Conservation (phyloP, 2,329 filamentous ascomycete genomes). For the Diaporthe vexans region DNA sequence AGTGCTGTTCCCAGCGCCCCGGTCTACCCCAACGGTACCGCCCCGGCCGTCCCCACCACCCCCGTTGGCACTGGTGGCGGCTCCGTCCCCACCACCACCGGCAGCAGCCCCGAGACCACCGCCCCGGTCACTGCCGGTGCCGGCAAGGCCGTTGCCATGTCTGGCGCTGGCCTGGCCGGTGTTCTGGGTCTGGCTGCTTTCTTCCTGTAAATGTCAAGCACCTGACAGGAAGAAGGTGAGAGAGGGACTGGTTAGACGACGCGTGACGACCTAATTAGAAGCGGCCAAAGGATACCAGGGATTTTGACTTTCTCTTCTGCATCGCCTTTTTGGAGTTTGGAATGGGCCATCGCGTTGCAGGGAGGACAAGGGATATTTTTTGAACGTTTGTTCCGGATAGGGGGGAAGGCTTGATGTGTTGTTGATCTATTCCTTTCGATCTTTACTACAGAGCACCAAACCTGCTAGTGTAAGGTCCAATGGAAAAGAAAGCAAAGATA, state of each 20-base stretch:
- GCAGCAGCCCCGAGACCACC: slow-evolving; percentile 49
- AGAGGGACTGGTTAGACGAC: slow-evolving; percentile 44
- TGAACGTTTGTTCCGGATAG: slow-evolving; percentile 43
- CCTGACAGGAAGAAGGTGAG: slow-evolving; percentile 37
- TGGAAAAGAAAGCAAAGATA: slow-evolving; percentile 18
- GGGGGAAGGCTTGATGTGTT: slow-evolving; percentile 40
- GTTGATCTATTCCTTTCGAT: slow-evolving; percentile 42
- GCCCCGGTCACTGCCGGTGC: slow-evolving; percentile 69
- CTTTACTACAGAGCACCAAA: slow-evolving; percentile 38
- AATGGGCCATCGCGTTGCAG: slow-evolving; percentile 44
- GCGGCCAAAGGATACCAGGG: slow-evolving; percentile 23
- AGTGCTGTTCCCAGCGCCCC: slow-evolving; percentile 36
- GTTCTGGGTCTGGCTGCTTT: slow-evolving; percentile 71
- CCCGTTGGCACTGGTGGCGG: slow-evolving; percentile 48
- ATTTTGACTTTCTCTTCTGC: slow-evolving; percentile 30
- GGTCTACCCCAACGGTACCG: slow-evolving; percentile 56
- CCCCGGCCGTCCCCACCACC: slow-evolving; percentile 50
- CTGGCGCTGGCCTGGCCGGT: slow-evolving; percentile 72
- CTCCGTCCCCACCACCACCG: slow-evolving; percentile 41
- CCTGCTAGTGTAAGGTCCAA: slow-evolving; percentile 4
- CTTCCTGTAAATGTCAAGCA: slow-evolving; percentile 66
- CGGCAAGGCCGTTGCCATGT: slow-evolving; percentile 68
- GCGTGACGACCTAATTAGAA: slow-evolving; percentile 44
- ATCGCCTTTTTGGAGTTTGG: slow-evolving; percentile 46
- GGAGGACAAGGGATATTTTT: slow-evolving; percentile 34